Evolutionary conservation across 257 asterid genomes (phyloP).

Genomic region (Gentiana dahurica): DNA sequence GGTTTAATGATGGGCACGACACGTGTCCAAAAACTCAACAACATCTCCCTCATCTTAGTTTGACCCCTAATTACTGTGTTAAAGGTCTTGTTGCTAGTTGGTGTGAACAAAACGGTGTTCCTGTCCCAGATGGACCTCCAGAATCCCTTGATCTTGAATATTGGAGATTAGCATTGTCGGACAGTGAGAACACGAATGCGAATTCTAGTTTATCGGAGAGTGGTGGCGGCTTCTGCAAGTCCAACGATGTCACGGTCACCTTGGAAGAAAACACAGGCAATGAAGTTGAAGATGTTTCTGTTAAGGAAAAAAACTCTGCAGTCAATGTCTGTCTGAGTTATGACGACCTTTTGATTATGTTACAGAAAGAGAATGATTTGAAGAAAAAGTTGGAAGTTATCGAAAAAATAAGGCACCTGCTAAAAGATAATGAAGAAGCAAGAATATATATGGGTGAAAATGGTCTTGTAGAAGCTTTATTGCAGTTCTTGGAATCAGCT

Average conservation of each 20-base stretch:
- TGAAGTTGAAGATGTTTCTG: conserved; percentile 50
- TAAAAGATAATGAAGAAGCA: conserved; percentile 92
- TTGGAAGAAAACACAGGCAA: conserved; percentile 68
- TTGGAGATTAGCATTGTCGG: conserved; percentile 89
- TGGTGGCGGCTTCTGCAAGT: conserved; percentile 40
- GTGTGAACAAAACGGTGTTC: conserved; percentile 85
- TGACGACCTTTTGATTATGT: conserved; percentile 41
- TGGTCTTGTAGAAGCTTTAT: conserved; percentile 79
- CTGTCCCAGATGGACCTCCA: conserved; percentile 85
- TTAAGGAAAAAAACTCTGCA: conserved; percentile 40
- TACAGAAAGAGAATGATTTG: conserved; percentile 44
- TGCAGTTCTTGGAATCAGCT: conserved; percentile 63
- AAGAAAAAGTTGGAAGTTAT: conserved; percentile 61
- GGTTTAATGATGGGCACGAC: conserved; percentile 88
- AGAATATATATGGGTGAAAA: conserved; percentile 93
- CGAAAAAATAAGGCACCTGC: conserved; percentile 68
- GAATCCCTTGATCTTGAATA: conserved; percentile 94
- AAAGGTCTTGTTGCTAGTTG: conserved; percentile 93
- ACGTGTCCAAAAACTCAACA: conserved; percentile 97
- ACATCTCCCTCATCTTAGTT: conserved; percentile 76
- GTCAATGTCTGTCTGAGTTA: conserved; percentile 38
- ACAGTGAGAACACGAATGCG: conserved; percentile 43
- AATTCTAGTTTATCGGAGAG: conserved; percentile 53
- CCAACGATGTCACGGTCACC: conserved; percentile 65
- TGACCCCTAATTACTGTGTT: conserved; percentile 91